Base-by-base conservation (phyloP, 495 filamentous ascomycete species). In the Hypomontagnella monticulosa region DNA sequence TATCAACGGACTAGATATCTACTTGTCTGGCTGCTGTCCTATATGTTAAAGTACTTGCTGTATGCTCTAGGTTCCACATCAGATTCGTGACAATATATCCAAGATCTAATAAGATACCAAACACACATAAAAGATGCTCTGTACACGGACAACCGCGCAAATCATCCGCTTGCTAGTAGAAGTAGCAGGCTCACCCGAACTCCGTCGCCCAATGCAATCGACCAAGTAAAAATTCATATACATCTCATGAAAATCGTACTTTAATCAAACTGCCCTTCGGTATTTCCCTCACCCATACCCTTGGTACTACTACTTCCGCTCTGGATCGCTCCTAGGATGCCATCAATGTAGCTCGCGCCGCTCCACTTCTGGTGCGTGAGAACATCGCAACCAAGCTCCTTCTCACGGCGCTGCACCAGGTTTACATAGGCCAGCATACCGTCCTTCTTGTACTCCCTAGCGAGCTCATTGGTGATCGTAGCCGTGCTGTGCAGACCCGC, bases 361-460 rank as follows among this genome's bases (percentile, higher is more conserved):
- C 93, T 97, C 94, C 95, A 99, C 71, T 96, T 97, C 82, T 99
- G 95, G 75, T 99, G 95, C 32, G 94, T 99, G 57, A 99, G 81
- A 12, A 99, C 95, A 72, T 99, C 95, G 16, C 93, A 92, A 11
- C 92, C 93, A 5, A 95, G 75, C 58, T 97, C 94, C 80, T 97
- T 97, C 82, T 99, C 95, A 48, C 89, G 84, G 36, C 84, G 78
- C 73, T 99, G 95, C 36, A 99, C 86, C 4, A 97, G 77, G 32
- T 96, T 88, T 4, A 99, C 95, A 74, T 99, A 99, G 4, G 95
- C 95, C 48, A 91, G 80, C 95, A 99, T 99, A 15, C 95, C 95
- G 61, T 97, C 89, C 19, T 85, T 83, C 82, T 92, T 96, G 82
- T 95, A 99, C 11, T 79, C 84, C 55, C 81, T 84, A 4, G 92